A percentile compares a stretch with the other conserved stretches of the same genome.
These are phyloP conservation scores for Fraxinus excelsior DNA, from an alignment of 257 asterid genomes.

Conservation along the genomic window DNA sequence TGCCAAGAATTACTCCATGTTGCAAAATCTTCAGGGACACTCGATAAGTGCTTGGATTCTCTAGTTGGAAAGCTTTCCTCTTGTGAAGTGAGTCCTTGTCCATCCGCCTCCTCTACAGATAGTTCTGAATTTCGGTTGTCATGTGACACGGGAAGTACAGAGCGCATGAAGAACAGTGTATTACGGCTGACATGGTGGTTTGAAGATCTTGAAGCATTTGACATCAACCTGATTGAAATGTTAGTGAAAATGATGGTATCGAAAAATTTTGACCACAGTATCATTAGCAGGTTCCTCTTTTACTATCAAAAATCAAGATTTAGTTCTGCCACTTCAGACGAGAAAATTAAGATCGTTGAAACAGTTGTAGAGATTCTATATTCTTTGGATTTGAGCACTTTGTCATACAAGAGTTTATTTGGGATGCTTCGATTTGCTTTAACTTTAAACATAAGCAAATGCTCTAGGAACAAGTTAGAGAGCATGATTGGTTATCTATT, in stretches of 20 bases:
- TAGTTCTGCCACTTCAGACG: conserved; percentile 33
- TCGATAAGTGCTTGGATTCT: conserved; percentile 53
- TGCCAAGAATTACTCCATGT: conserved; percentile 48
- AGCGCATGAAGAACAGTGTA: conserved; percentile 57
- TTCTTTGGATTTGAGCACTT: conserved; percentile 50
- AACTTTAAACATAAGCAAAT: conserved; percentile 40
- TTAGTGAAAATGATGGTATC: conserved; percentile 48
- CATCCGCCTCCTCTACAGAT: conserved; percentile 69
- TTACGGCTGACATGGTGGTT: conserved; percentile 80
- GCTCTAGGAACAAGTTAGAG: conserved; percentile 51
- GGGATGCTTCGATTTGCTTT: conserved; percentile 53
- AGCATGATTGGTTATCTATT: conserved; percentile 71
- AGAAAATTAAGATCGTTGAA: conserved; percentile 48
- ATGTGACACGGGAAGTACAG: conserved; percentile 67
- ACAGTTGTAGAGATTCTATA: conserved; percentile 57
- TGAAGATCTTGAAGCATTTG: conserved; percentile 57
- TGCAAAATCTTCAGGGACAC: conserved; percentile 38
- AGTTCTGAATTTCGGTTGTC: conserved; percentile 66
- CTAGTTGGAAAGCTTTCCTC: conserved; percentile 49
- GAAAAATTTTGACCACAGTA: conserved; percentile 51
- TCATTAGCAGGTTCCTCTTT: conserved; percentile 64
- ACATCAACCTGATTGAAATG: conserved; percentile 31
- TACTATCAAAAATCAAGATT: conserved; percentile 69
- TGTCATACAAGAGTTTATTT: conserved; percentile 65
- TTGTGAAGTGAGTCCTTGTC: conserved; percentile 73